Base-by-base conservation (phyloP, 345 rosid genomes). In the Ricinus communis region DNA sequence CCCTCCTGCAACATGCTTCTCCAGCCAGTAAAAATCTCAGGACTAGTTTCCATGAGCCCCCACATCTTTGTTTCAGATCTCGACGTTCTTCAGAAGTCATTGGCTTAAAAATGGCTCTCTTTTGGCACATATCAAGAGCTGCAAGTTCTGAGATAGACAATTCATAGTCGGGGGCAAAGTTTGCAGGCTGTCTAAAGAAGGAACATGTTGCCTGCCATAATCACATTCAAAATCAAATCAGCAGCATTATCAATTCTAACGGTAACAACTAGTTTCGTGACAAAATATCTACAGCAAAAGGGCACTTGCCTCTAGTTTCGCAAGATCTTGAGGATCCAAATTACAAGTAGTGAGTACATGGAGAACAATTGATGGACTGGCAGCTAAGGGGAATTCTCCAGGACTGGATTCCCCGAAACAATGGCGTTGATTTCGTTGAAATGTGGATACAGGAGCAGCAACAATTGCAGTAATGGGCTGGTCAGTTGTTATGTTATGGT, bases 311-410 rank as follows among this genome's bases (percentile, higher is more conserved):
- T 95, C 99, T 25, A 95, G 85, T 73, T 85, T 95, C 2, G 97
- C 99, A 51, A 95, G 98, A 75, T 95, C 99, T 65, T 86, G 93
- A 56, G 99, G 94, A 70, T 87, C 93, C 81, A 95, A 88, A 78
- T 79, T 87, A 75, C 94, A 89, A 2, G 94, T 77, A 0, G 99
- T 93, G 28, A 95, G 94, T 74, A 95, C 91, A 79, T 95, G 93
- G 70, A 95, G 98, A 36, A 93, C 89, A 73, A 95, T 87, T 61
- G 97, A 93, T 45, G 99, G 99, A 65, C 70, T 95, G 19, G 96
- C 89, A 77, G 99, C 97, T 77, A 96, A 82, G 27, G 99, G 99
- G 79, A 96, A 96, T 67, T 93, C 99, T 78, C 99, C 99, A n/a
- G 98, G 97, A 46, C 73, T 74, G 33, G 91, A 84, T 71, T 90